Evolutionary conservation across 1,284 basidiomycete genomes (phyloP).

Genomic region (Dichomitus squalens): DNA sequence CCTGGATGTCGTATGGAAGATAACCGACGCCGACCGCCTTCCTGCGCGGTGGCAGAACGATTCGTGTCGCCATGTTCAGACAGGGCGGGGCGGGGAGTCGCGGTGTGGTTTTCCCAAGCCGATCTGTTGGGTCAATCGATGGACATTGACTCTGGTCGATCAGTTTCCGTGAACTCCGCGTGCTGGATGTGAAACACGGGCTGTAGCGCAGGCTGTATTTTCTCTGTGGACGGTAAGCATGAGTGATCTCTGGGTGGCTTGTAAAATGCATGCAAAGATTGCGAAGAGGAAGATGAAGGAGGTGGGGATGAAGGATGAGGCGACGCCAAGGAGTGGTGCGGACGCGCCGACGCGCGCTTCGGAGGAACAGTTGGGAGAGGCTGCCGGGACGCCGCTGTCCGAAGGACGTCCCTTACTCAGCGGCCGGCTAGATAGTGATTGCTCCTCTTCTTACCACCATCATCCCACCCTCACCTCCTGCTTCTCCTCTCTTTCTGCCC

Average conservation of each 20-base stretch:
- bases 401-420: constrained; percentile 11
- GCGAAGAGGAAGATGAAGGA: neutral
- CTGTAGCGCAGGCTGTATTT: no score
- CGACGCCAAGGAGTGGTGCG: neutral
- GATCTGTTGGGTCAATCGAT: neutral
- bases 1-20: neutral
- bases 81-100: neutral
- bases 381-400: constrained; percentile 8
- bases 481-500: neutral
- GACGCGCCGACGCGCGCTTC: neutral
- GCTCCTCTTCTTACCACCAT: constrained; percentile 15
- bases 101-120: neutral
- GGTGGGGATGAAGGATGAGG: neutral
- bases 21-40: neutral
- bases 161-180: neutral
- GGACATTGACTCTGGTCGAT: neutral
- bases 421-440: constrained; percentile 21
- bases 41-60: neutral
- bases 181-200: no score
- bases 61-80: neutral
- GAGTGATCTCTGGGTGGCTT: no score
- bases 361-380: neutral
- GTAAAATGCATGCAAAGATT: no score
- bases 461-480: constrained; percentile 5
- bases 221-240: no score